Evolutionary conservation across 2,329 filamentous ascomycete genomes (phyloP).

Genomic region (Xylaria hypoxylon): DNA sequence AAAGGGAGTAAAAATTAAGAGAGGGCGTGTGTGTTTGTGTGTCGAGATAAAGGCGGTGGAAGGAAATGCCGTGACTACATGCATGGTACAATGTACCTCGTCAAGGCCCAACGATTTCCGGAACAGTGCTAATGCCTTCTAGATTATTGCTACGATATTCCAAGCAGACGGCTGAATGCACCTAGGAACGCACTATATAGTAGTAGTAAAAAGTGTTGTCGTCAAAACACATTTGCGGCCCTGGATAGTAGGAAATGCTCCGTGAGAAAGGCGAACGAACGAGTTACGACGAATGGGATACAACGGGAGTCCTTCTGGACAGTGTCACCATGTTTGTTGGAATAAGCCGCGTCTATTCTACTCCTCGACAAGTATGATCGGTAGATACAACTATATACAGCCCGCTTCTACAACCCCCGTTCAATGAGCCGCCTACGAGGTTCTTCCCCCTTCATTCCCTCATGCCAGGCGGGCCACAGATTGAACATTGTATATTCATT

Average conservation of each 20-base stretch:
- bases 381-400: constrained; percentile 33
- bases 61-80: neutral
- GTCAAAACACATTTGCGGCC: neutral
- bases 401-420: neutral
- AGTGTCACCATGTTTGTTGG: neutral
- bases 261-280: neutral
- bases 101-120: neutral
- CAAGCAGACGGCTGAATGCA: neutral
- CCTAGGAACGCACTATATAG: neutral
- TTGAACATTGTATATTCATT: constrained; percentile 21
- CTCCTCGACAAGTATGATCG: constrained; percentile 15
- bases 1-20: too few species aligned
- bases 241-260: neutral
- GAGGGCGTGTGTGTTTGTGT: too few species aligned
- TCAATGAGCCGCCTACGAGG: neutral
- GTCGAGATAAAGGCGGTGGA: neutral
- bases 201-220: neutral
- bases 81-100: neutral
- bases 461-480: neutral
- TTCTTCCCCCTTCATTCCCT: neutral
- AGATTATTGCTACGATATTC: neutral
- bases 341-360: constrained; percentile 17
- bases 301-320: neutral
- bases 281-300: neutral
- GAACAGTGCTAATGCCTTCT: neutral